A percentile compares a stretch with the other conserved stretches of the same genome.
Conservation (phyloP, 1,284 basidiomycete genomes). For the Phlebopus sp. region DNA sequence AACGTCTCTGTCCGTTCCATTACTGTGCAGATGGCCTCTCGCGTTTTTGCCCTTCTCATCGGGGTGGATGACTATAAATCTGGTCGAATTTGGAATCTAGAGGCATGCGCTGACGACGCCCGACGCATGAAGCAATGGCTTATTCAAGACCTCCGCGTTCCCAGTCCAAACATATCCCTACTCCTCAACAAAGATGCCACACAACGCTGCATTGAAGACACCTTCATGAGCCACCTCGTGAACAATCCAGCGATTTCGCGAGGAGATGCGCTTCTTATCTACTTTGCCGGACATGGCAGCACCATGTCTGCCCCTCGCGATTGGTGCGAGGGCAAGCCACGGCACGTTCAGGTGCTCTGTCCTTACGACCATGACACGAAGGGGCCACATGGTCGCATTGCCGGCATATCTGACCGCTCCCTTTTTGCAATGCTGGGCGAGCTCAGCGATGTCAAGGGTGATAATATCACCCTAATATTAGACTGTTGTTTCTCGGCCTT, state of each 20-base stretch:
- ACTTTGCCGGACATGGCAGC: slow-evolving; percentile 69
- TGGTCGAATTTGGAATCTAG: slow-evolving; percentile 59
- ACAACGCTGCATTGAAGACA: slow-evolving; percentile 54
- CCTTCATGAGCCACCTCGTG: slow-evolving; percentile 55
- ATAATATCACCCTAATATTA: slow-evolving; percentile 64
- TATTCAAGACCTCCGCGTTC: slow-evolving; percentile 50
- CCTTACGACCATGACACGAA: slow-evolving; percentile 60
- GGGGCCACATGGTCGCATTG: slow-evolving; percentile 42
- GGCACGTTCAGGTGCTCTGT: slow-evolving; percentile 56
- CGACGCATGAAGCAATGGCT: slow-evolving; percentile 55
- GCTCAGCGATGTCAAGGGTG: slow-evolving; percentile 53
- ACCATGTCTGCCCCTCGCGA: slow-evolving; percentile 49
- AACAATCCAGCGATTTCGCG: slow-evolving; percentile 54
- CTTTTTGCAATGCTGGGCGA: slow-evolving; percentile 56
- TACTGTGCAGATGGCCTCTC: slow-evolving; percentile 38
- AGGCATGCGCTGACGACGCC: slow-evolving; percentile 60
- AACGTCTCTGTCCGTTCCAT: slow-evolving; percentile 7
- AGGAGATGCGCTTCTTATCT: slow-evolving; percentile 63
- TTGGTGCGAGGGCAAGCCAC: slow-evolving; percentile 47
- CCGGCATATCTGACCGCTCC: slow-evolving; percentile 65
- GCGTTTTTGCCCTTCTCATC: slow-evolving; percentile 59
- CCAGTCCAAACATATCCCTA: slow-evolving; percentile 53
- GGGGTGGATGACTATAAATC: slow-evolving; percentile 66
- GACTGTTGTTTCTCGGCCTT: slow-evolving; percentile 60
- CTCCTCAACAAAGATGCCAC: slow-evolving; percentile 58